Evolutionary conservation across 805 yeast species (phyloP), one percentile per base, ranked within the genome.

Genomic region (Grigorovia yakushimaensis): DNA sequence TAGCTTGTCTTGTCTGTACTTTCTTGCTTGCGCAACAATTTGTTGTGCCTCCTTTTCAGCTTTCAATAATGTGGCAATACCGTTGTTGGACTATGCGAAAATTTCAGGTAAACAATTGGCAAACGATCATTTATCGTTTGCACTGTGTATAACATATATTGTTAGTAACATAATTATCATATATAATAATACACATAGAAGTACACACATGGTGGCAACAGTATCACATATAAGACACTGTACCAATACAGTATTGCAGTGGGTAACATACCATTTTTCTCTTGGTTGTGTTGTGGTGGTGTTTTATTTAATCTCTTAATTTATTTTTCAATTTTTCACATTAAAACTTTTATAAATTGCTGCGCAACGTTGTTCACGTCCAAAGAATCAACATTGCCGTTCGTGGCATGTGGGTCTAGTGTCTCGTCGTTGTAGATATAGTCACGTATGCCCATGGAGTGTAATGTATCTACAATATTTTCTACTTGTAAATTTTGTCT

Each of bases 41-140:
- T 82, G 89, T 58, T 95, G 97, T n/a, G 98, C 98, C 60, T 87
- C 91, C 70, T 85, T 88, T 73, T 93, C 98, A 52, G 98, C 95
- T 75, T 84, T 63, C 46, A 65, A 53, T 45, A 65, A 51, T 36
- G 67, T 61, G 38, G 67, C 67, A 51, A 65, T 60, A 58, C 69
- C 69, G 62, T 64, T 62, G 47, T 58, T 56, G 52, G 37, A 33
- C 33, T 41, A 13, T 41, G 10, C 15, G 36, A 6, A 23, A 6
- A 23, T 23, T 6, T 23, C 9, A 23, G 6, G n/a, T n/a, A n/a
- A n/a, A n/a, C n/a, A n/a, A n/a, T 23, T 6, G 6, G 9, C 27
- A 23, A 23, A 6, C 27, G 27, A 23, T 23, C 27, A 9, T 23
- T 6, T 23, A 23, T 23, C 27, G 9, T 23, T 23, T 23, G 27